Evolutionary conservation across 2,329 filamentous ascomycete genomes (phyloP).

Genomic region (Dryadomyces quercivorus): DNA sequence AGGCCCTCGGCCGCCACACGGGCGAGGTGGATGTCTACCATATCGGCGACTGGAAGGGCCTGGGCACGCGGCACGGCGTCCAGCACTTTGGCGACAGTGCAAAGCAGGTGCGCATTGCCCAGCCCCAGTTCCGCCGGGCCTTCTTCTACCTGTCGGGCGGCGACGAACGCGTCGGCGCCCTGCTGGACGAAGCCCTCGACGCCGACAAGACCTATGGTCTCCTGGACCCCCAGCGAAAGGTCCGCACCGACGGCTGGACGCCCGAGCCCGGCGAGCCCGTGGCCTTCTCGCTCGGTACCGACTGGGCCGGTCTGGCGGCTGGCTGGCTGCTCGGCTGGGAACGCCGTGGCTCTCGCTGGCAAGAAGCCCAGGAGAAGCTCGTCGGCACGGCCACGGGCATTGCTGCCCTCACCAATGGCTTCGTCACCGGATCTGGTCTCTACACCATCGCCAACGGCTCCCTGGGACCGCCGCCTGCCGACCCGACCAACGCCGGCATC

Average conservation of each 20-base stretch:
- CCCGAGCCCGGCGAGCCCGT: conserved; percentile 18
- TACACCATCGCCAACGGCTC: conserved; percentile 29
- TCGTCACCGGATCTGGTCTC: background rate
- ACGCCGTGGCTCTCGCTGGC: conserved; percentile 38
- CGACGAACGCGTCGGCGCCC: conserved; percentile 43
- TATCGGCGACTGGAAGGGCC: conserved; percentile 39
- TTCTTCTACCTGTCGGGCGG: conserved; percentile 42
- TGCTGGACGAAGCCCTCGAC: conserved; percentile 37
- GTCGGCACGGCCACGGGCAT: conserved; percentile 36
- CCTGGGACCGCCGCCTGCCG: conserved; percentile 44
- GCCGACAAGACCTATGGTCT: conserved; percentile 38
- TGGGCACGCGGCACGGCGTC: conserved; percentile 50
- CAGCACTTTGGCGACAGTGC: conserved; percentile 49
- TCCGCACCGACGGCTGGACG: conserved; percentile 38
- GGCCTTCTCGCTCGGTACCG: conserved; percentile 36
- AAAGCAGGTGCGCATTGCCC: conserved; percentile 50
- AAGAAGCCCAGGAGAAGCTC: conserved; percentile 38
- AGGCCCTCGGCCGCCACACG: conserved; percentile 45
- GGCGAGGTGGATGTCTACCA: conserved; percentile 53
- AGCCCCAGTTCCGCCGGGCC: conserved; percentile 42
- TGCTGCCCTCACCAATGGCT: conserved; percentile 39
- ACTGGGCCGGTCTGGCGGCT: conserved; percentile 44
- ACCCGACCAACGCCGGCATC: conserved; percentile 36
- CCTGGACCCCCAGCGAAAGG: conserved; percentile 46
- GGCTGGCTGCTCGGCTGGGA: conserved; percentile 51